These are phyloP conservation scores for Lachancea quebecensis DNA, from an alignment of 805 yeast genomes.

Conservation along the genomic window DNA sequence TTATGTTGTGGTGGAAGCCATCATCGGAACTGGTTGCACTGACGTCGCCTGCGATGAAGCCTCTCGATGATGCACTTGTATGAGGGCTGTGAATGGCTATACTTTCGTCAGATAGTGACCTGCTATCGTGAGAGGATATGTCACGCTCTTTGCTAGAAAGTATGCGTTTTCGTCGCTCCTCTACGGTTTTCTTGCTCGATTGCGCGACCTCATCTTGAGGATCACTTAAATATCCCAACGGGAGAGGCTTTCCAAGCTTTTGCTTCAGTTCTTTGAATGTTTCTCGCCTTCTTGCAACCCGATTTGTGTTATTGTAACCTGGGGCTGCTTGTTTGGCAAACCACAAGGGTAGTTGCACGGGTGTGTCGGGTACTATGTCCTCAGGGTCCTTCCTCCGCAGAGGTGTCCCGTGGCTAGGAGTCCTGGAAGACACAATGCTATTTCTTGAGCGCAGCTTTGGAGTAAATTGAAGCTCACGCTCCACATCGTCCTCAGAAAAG, in stretches of 20 bases:
- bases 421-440: slow-evolving; percentile 10
- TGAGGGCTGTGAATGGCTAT: no score
- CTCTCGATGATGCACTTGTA: no score
- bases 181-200: background rate
- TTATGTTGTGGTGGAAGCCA: background rate
- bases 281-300: background rate
- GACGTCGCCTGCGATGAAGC: no score
- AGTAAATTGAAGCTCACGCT: slow-evolving; percentile 30
- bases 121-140: background rate
- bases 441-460: slow-evolving; percentile 21
- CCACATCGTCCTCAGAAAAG: slow-evolving; percentile 14
- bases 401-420: slow-evolving; percentile 2
- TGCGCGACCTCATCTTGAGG: background rate
- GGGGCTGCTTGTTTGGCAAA: background rate
- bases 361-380: background rate
- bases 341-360: background rate
- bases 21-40: background rate
- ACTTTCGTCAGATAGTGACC: no score
- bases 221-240: slow-evolving; percentile 30
- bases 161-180: slow-evolving; percentile 9
- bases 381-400: background rate
- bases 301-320: background rate
- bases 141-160: slow-evolving; percentile 1
- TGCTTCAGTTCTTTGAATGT: slow-evolving; percentile 8
- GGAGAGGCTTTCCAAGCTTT: slow-evolving; percentile 35